Conservation (phyloP, 2,329 filamentous ascomycete species). For the Leptographium lundbergii region DNA sequence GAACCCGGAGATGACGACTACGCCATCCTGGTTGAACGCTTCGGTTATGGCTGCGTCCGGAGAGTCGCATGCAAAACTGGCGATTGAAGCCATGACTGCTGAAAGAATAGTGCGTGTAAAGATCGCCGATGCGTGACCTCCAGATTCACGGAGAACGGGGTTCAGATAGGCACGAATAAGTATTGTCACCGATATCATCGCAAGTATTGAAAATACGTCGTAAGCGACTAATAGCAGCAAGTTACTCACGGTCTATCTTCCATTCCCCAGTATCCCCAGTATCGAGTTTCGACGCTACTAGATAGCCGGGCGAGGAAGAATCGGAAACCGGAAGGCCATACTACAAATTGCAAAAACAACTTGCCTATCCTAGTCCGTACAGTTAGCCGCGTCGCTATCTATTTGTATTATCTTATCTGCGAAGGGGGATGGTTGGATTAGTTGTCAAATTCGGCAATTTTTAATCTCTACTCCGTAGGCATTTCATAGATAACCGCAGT, state of each 20-base stretch:
- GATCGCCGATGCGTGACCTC: too few relatives aligned
- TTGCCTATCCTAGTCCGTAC: neutral
- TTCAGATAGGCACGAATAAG: neutral
- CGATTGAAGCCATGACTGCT: neutral
- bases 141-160: too few relatives aligned
- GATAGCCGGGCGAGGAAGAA: neutral
- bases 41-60: neutral
- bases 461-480: neutral
- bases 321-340: neutral
- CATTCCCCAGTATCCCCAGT: too few relatives aligned
- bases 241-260: too few relatives aligned
- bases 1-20: neutral
- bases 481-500: neutral
- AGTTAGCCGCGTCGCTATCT: neutral
- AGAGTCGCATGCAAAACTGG: neutral
- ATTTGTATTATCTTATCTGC: neutral
- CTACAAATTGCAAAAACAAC: neutral
- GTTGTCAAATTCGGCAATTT: neutral
- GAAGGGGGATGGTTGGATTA: neutral
- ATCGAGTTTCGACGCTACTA: neutral
- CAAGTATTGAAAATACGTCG: neutral
- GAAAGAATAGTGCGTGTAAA: neutral
- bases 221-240: neutral
- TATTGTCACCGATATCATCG: neutral
- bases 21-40: neutral